These are phyloP conservation scores for Discostella stelligeroides DNA, from an alignment of 108 stramenopile species.

Conservation along the genomic window DNA sequence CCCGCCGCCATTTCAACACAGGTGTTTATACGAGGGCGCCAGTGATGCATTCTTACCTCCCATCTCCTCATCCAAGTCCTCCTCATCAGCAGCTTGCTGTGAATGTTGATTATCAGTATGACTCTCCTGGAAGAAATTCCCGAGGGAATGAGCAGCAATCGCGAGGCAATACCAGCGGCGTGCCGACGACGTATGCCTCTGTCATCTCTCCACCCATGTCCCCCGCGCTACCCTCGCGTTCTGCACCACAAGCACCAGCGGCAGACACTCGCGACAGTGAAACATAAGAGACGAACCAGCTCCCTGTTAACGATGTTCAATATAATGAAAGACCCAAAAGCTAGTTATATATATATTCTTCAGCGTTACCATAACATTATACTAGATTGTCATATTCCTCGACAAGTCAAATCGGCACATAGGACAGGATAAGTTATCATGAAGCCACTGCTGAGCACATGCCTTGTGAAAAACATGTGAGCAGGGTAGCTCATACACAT, in stretches of 20 bases:
- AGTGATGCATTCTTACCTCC: slow-evolving; percentile 4
- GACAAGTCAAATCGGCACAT: slow-evolving; percentile 2
- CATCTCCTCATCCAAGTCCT: neutral
- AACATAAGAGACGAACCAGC: neutral
- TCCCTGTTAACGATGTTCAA: neutral
- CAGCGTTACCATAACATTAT: too few species aligned
- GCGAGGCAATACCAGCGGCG: neutral
- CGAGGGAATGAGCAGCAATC: neutral
- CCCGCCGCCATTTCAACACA: neutral
- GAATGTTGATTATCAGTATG: slow-evolving; percentile 11
- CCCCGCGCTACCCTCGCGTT: slow-evolving; percentile 13
- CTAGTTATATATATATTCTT: neutral
- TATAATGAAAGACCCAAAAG: neutral
- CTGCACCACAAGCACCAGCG: slow-evolving; percentile 19
- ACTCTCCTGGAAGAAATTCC: neutral
- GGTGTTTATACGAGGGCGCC: neutral
- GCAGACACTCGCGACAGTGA: neutral
- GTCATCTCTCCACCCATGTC: slow-evolving; percentile 29
- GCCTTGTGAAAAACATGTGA: slow-evolving; percentile 36
- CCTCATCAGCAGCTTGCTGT: neutral
- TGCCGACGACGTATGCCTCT: slow-evolving; percentile 13
- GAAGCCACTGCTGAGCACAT: slow-evolving; percentile 23
- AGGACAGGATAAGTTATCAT: neutral
- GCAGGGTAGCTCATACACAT: slow-evolving; percentile 32
- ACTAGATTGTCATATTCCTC: too few species aligned